Conservation (phyloP, 768 basidiomycete genomes). For the Rhizopogon vinicolor region DNA sequence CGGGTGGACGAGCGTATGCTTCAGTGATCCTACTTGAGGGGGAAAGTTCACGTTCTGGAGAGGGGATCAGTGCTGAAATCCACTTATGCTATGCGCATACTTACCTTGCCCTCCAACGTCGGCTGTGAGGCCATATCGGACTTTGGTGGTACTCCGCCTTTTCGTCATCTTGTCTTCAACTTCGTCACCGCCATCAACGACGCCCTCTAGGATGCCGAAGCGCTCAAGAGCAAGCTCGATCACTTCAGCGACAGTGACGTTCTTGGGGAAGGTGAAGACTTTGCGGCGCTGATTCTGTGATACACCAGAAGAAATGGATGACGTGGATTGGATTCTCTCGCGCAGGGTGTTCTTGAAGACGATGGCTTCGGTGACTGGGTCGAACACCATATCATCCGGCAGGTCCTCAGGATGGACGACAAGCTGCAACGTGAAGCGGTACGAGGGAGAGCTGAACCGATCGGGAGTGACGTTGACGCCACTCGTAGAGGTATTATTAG, state of each 20-base stretch:
- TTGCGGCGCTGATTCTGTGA: slow-evolving; percentile 66
- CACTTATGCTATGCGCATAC: slow-evolving; percentile 14
- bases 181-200: slow-evolving; percentile 98
- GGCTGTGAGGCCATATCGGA: slow-evolving; percentile 78
- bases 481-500: slow-evolving; percentile 15
- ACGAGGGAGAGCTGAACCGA: slow-evolving; percentile 77
- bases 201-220: slow-evolving; percentile 95
- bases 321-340: slow-evolving; percentile 42
- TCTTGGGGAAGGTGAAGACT: slow-evolving; percentile 89
- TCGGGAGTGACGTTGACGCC: slow-evolving; percentile 54
- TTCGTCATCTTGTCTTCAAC: slow-evolving; percentile 90
- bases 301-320: slow-evolving; percentile 45
- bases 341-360: slow-evolving; percentile 77
- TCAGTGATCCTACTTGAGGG: slow-evolving; percentile 85
- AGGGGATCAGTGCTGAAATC: slow-evolving; percentile 4
- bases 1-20: slow-evolving; percentile 72
- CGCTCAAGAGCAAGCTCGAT: slow-evolving; percentile 89
- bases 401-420: slow-evolving; percentile 87
- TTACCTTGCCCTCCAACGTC: slow-evolving; percentile 60
- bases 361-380: slow-evolving; percentile 88
- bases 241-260: slow-evolving; percentile 93
- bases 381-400: slow-evolving; percentile 93
- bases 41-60: slow-evolving; percentile 68
- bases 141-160: slow-evolving; percentile 69
- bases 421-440: slow-evolving; percentile 82